Evolutionary conservation across 163 green algal genomes (phyloP).

Genomic region (Scenedesmus sp.): DNA sequence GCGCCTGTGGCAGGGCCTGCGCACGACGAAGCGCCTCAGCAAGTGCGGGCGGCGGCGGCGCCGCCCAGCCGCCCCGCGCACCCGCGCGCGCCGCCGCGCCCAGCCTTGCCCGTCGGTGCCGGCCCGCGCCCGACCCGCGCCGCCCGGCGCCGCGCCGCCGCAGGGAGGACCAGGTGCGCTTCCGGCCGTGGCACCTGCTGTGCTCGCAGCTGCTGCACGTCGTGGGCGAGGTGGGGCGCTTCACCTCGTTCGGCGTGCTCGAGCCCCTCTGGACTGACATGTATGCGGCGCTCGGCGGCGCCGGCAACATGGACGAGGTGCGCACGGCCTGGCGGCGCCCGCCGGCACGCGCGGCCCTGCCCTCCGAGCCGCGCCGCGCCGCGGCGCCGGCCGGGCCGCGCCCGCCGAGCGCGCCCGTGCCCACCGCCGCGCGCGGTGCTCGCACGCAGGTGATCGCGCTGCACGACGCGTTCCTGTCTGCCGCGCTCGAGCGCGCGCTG

Average conservation of each 20-base stretch:
- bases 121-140: constrained; percentile 4
- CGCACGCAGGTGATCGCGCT: constrained; percentile 48
- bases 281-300: constrained; percentile 38
- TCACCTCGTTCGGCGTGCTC: constrained; percentile 81
- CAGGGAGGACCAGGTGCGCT: constrained; percentile 42
- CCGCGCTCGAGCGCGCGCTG: constrained; percentile 34
- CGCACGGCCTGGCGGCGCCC: neutral
- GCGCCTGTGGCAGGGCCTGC: constrained; percentile 48
- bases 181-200: constrained; percentile 56
- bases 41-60: too few relatives aligned
- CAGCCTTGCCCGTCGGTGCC: neutral
- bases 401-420: too few relatives aligned
- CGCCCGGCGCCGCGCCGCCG: too few relatives aligned
- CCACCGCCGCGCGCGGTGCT: too few relatives aligned
- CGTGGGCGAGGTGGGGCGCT: constrained; percentile 78
- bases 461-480: constrained; percentile 56
- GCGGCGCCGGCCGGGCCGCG: neutral
- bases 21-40: constrained; percentile 31
- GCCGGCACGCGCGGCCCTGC: neutral
- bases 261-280: constrained; percentile 79
- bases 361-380: too few relatives aligned
- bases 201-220: constrained; percentile 72
- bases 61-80: too few relatives aligned
- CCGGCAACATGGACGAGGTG: constrained; percentile 45
- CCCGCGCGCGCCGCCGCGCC: too few relatives aligned